Percentiles rank a stretch among this genome's conserved stretches.
Conservation (phyloP, 2,329 filamentous ascomycete genomes). For the Exophiala sp. region DNA sequence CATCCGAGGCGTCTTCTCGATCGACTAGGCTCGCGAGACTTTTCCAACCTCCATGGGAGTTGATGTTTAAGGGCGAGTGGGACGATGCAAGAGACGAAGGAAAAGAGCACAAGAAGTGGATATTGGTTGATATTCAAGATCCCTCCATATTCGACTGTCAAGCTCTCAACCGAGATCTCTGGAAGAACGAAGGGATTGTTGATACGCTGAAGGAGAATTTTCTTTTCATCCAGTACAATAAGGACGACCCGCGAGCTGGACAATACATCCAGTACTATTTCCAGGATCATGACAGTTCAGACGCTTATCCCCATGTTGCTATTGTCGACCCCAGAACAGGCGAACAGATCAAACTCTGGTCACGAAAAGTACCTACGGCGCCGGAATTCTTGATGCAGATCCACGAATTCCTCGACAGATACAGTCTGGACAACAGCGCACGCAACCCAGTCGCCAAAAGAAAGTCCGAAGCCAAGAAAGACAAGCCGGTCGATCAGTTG, state of each 20-base stretch:
- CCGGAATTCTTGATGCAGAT: conserved; percentile 85
- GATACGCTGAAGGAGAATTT: conserved; percentile 88
- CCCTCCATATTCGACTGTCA: conserved; percentile 93
- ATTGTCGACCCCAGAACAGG: conserved; percentile 94
- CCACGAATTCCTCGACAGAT: conserved; percentile 94
- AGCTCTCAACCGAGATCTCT: conserved; percentile 87
- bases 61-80: conserved; percentile 79
- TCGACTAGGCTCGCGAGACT: conserved; percentile 80
- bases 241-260: conserved; percentile 72
- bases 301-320: conserved; percentile 91
- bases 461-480: conserved; percentile 66
- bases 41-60: conserved; percentile 85
- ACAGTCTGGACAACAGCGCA: conserved; percentile 80
- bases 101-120: conserved; percentile 87
- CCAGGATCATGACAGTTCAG: conserved; percentile 69
- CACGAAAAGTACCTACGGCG: conserved; percentile 70
- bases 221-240: conserved; percentile 90
- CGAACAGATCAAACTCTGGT: conserved; percentile 96
- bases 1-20: conserved; percentile 64
- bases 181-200: conserved; percentile 79
- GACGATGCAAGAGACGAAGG: conserved; percentile 80
- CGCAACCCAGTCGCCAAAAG: conserved; percentile 88
- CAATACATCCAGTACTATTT: conserved; percentile 93
- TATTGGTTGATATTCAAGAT: conserved; percentile 93
- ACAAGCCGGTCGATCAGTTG: conserved; percentile 78